Percentiles rank a stretch among this genome's conserved stretches.
Evolutionary conservation across 306 rosid genomes (phyloP).

Genomic region (Castanea crenata): DNA sequence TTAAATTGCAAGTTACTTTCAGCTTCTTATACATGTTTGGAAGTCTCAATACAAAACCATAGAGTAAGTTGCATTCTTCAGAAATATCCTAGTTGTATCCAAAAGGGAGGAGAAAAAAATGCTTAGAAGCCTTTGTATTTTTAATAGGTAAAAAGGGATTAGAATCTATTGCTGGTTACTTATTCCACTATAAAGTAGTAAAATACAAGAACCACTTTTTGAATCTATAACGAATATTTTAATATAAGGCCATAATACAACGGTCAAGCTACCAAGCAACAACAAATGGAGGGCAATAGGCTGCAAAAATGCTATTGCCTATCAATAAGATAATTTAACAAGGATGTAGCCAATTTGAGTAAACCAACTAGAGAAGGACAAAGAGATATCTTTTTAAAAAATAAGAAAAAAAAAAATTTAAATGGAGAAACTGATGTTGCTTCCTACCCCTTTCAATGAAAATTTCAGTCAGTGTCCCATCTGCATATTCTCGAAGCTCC

Average conservation of each 20-base stretch:
- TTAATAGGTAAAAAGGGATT: background rate
- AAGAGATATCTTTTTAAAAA: background rate
- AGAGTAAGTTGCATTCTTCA: background rate
- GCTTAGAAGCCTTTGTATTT: background rate
- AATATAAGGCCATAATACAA: background rate
- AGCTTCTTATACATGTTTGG: background rate
- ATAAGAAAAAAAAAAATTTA: background rate
- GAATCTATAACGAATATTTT: background rate
- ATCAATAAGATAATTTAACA: background rate
- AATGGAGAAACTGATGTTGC: background rate
- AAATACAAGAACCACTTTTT: background rate
- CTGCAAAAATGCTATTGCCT: background rate
- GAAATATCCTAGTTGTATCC: background rate
- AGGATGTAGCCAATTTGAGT: background rate
- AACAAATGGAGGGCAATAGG: background rate
- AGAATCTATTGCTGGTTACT: background rate
- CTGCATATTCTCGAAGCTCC: constrained; percentile 95
- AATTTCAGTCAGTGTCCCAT: constrained; percentile 93
- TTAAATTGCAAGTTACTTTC: background rate
- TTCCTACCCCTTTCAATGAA: constrained; percentile 88
- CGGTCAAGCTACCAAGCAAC: background rate
- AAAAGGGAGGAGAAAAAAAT: background rate
- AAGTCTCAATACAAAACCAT: background rate
- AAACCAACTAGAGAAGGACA: background rate
- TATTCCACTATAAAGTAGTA: background rate